Base-by-base conservation (phyloP, 495 filamentous ascomycete species). In the Penicillium salamii region DNA sequence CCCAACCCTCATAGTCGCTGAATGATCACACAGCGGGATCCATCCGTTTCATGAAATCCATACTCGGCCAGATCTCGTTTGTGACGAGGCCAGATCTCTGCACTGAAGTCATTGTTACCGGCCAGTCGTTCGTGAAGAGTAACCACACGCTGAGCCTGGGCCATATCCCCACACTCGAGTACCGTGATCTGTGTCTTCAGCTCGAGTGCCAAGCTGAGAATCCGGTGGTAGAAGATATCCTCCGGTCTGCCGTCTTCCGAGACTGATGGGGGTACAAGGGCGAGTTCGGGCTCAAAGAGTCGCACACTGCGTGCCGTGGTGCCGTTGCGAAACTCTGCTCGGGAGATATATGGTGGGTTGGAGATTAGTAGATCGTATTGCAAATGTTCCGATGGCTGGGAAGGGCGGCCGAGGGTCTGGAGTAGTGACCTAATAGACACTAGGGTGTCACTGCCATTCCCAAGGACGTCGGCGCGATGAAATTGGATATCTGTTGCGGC, bases 331-430 rank as follows among this genome's bases (percentile, higher is more conserved):
- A 87, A 95, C 1, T 74, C 71, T 0, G 42, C 14, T 0, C 63
- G 61, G 9, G 91, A 92, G 39, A 98, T 86, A 65, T 98, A 97
- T 0, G 93, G 93, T 9, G 93, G 93, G 66, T 98, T 98, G 4
- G 86, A 82, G 26, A 90, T 80, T 0, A 98, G 62, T n/a, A 98
- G 60, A 53, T 95, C 87, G 48, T 78, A 82, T 19, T 33, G 43
- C 15, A 5, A 19, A 20, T 21, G 18, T 39, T 48, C 29, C 3
- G 29, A 32, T 11, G 29, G 29, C 3, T 32, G 7, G 7, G 29
- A 12, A 7, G 3, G 5, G 12, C 5, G 41, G 13, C 7, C 29
- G 12, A 32, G 41, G 13, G 37, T 11, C 14, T 31, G 12, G 5
- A 28, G 11, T 8, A 61, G 21, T 6, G 48, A 45, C 32, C 60